Percentiles rank a stretch among this genome's conserved stretches.
Conservation (phyloP, 2,329 filamentous ascomycete genomes). For the Iodosphaeria phyllophila region DNA sequence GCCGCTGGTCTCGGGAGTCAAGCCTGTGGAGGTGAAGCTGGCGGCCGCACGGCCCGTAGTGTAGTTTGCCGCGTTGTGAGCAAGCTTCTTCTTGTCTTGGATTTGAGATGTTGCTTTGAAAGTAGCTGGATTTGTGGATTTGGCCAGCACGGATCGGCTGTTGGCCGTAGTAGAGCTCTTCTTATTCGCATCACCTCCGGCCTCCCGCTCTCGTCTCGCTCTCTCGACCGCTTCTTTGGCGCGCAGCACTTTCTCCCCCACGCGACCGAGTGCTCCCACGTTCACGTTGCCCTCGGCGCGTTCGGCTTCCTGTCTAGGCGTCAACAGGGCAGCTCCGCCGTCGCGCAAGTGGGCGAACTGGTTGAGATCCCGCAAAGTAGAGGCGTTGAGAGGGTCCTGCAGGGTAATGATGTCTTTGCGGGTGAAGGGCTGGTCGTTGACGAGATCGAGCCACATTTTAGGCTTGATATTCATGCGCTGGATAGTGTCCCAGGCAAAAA, state of each 20-base stretch:
- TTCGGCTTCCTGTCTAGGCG: conserved; percentile 52
- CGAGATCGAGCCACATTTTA: conserved; percentile 85
- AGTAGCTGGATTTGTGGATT: conserved; percentile 9
- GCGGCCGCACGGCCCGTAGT: conserved; percentile 84
- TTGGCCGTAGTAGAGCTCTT: too few species aligned
- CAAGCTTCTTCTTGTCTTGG: conserved; percentile 38
- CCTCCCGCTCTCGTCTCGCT: conserved; percentile 56
- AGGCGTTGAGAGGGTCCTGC: conserved; percentile 85
- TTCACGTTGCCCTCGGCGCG: conserved; percentile 55
- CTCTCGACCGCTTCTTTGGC: conserved; percentile 90
- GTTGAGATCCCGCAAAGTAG: conserved; percentile 63
- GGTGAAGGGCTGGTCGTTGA: conserved; percentile 72
- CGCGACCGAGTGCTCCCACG: conserved; percentile 56
- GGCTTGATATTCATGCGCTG: conserved; percentile 91
- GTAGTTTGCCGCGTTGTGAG: conserved; percentile 75
- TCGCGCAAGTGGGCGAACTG: conserved; percentile 82
- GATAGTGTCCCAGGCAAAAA: conserved; percentile 91
- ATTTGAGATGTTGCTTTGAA: conserved; percentile 22
- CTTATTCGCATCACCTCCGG: conserved; percentile 37
- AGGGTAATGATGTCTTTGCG: conserved; percentile 88
- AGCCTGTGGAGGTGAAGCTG: conserved; percentile 84
- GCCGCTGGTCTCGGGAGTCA: conserved; percentile 79
- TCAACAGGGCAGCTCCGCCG: conserved; percentile 49
- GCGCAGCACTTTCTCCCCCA: conserved; percentile 65
- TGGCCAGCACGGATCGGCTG: conserved; percentile 22